Evolutionary conservation across 2,329 filamentous ascomycete genomes (phyloP), one percentile per base, ranked within the genome.

Genomic region (Chaetomium sp.): DNA sequence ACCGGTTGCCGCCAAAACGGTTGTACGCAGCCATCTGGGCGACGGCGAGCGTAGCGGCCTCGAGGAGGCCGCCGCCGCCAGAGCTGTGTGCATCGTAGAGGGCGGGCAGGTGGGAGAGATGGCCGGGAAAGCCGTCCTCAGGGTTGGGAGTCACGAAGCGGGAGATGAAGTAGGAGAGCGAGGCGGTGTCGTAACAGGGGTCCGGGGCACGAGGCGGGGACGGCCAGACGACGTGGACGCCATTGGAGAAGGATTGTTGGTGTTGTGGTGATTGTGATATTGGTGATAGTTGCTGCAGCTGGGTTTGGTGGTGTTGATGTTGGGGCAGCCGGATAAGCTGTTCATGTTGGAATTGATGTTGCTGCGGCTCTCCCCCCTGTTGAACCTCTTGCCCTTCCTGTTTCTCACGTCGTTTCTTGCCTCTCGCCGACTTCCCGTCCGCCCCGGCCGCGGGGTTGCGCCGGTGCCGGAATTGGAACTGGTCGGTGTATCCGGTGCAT

Each of bases 21-120:
- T 71, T 71, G 44, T 68, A 71, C 0, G 68, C 66, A 5, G 69
- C 68, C 58, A 70, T 64, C 43, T 70, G 65, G 5, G 69, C 67
- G 3, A 70, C 69, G n/a, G 66, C 69, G 47, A 68, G 52, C 0
- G 68, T 70, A 7, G 69, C 68, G n/a, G 12, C 34, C 12, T 56
- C 54, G 10, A 71, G 61, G 2, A 70, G 41, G 0, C 69, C 67
- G 48, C 59, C 46, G 19, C 19, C 19, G 19, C 19, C 19, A 27
- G 19, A 27, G 9, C 63, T 59, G 53, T 64, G 33, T 4, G 63
- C 55, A 42, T 70, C 56, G 44, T 65, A 69, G 4, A 71, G 56
- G 19, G 53, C 50, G 1, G 68, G 68, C 3, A 71, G 64, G 47
- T 69, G 70, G 53, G 59, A 69, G 27, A 71, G 58, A 33, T 71